phyloP scores from a whole-genome alignment of 2,329 filamentous ascomycete species.

The Colletotrichum magnum region DNA sequence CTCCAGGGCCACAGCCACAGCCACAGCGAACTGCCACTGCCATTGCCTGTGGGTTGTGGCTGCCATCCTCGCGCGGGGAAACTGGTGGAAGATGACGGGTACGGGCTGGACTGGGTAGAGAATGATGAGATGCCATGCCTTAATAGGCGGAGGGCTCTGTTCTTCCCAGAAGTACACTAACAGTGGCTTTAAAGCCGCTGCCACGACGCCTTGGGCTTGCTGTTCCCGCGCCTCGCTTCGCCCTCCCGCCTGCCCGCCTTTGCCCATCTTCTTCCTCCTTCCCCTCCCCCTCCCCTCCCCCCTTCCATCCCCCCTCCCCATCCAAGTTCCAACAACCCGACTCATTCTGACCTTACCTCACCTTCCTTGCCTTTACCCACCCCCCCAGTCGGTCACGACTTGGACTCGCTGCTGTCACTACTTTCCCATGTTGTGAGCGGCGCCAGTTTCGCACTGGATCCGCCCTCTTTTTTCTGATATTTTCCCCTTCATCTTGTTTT shows the following conservation, averaged over 20 bases:
- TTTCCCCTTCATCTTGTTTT: conserved; percentile 23
- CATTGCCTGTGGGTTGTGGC: too few species aligned
- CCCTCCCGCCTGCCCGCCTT: conserved; percentile 4
- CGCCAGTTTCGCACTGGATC: conserved; percentile 37
- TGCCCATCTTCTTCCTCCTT: conserved; percentile 5
- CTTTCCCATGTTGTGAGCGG: conserved; percentile 40
- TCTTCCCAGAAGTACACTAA: too few species aligned
- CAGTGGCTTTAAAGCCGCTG: conserved; percentile 2
- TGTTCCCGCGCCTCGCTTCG: conserved; percentile 27
- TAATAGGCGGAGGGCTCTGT: too few species aligned
- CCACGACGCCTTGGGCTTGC: conserved; percentile 16
- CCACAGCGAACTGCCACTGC: too few species aligned
- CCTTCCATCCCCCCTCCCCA: background rate
- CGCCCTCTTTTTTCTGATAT: conserved; percentile 34
- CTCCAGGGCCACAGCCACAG: too few species aligned
- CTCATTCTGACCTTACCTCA: conserved; percentile 2
- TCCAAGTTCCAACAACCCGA: too few species aligned
- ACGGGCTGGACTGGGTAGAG: too few species aligned
- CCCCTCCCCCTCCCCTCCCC: conserved; percentile 3
- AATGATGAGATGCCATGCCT: too few species aligned
- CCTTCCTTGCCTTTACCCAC: conserved; percentile 10
- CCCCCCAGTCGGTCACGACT: conserved; percentile 23
- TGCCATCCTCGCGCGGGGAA: too few species aligned
- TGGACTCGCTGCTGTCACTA: conserved; percentile 34
- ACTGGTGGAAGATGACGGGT: too few species aligned